phyloP scores from a whole-genome alignment of 257 asterid species.

The Leptodermis oblonga region DNA sequence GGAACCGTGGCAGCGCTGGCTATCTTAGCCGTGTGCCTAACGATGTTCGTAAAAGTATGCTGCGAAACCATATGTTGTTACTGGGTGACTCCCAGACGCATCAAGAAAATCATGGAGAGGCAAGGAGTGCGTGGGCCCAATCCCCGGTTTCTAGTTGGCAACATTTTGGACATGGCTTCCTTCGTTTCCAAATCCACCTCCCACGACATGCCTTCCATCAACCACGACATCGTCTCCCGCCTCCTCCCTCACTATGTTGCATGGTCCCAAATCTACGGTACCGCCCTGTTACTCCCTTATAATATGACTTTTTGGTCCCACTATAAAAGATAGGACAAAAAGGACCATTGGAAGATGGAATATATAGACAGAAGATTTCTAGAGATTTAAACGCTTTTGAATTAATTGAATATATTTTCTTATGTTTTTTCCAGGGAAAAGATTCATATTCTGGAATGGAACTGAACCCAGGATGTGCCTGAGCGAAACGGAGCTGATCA shows the following conservation, averaged over 20 bases:
- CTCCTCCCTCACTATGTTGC: conserved; percentile 75
- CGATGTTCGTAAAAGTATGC: conserved; percentile 25
- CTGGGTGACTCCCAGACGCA: conserved; percentile 77
- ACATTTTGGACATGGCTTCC: conserved; percentile 59
- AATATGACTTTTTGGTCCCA: too few species aligned
- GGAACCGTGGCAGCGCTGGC: conserved; percentile 38
- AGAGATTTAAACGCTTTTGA: too few species aligned
- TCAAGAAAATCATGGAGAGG: conserved; percentile 56
- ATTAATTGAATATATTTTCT: not conserved
- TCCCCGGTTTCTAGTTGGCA: conserved; percentile 76
- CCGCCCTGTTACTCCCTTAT: not conserved
- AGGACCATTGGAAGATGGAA: too few species aligned
- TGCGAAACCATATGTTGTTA: conserved; percentile 54
- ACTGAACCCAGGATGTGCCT: conserved; percentile 80
- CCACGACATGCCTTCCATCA: conserved; percentile 52
- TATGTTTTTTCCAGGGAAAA: conserved; percentile 41
- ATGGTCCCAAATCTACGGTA: conserved; percentile 83
- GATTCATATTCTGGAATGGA: conserved; percentile 84
- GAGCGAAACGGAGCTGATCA: conserved; percentile 58
- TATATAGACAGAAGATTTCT: too few species aligned
- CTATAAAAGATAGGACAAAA: too few species aligned
- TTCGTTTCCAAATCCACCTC: conserved; percentile 63
- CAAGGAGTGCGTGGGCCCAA: conserved; percentile 93
- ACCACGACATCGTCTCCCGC: conserved; percentile 73
- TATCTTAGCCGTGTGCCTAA: conserved; percentile 15